Evolutionary conservation across 2,329 filamentous ascomycete species (phyloP), one percentile per base, ranked within the genome.

Genomic region (Sporothrix variecibatus): DNA sequence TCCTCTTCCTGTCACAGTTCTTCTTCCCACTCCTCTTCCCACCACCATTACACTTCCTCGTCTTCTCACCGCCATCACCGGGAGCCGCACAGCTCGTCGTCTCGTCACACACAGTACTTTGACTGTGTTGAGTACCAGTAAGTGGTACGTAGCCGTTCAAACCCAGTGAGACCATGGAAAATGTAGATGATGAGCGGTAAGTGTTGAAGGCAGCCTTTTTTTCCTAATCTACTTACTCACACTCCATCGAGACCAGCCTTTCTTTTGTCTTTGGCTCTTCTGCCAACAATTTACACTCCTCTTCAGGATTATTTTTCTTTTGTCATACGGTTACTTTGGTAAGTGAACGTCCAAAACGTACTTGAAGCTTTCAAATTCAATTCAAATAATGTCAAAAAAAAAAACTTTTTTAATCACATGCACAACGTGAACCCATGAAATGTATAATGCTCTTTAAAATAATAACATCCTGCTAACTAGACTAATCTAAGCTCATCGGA

Each of bases 121-220:
- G 51, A 53, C 51, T 53, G 51, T 53, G 51, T 53, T n/a, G 51
- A 53, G 51, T 53, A 53, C 51, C 51, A 53, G n/a, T 53, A 53
- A 53, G 40, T 26, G 51, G n/a, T 53, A n/a, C 46, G 7, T 6
- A 20, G 4, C 17, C 46, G 20, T 51, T 51, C 15, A 51, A 51
- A 8, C 34, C n/a, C 0, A 6, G 7, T 15, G 15, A 51, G 46
- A 15, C 20, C 3, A n/a, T 17, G 17, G 17, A 51, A 6, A 51
- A 3, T 17, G 46, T 51, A n/a, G 17, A 20, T 49, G 43, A 11
- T 3, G 12, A 49, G 43, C 34, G 40, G 17, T 51, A 15, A 3
- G 49, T 51, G 15, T 17, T 23, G 40, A n/a, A 51, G 49, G 15
- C n/a, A n/a, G 20, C 23, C n/a, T 11, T 11, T 23, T 23, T 23